These are phyloP conservation scores for Purshia tridentata DNA, from an alignment of 306 rosid genomes.

Conservation along the genomic window DNA sequence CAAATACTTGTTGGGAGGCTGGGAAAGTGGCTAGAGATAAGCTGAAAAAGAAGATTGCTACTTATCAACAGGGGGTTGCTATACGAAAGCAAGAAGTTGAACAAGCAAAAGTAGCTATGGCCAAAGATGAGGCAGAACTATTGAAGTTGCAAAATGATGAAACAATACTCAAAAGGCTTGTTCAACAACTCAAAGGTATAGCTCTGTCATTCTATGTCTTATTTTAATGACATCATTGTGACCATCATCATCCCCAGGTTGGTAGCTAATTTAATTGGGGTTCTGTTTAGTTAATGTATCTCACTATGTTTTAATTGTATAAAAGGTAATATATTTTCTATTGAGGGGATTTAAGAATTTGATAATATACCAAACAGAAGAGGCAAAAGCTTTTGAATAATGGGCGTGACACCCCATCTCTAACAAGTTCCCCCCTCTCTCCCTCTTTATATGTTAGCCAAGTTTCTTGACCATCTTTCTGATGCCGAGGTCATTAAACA, in stretches of 20 bases:
- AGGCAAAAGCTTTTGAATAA: not conserved
- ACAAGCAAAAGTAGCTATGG: slow-evolving; percentile 56
- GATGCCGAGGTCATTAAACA: not conserved
- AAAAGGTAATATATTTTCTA: not conserved
- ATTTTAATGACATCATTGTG: not conserved
- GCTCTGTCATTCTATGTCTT: slow-evolving; percentile 13
- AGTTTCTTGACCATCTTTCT: not conserved
- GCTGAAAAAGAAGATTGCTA: slow-evolving; percentile 67
- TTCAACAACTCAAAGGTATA: slow-evolving; percentile 80
- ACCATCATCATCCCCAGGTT: not conserved
- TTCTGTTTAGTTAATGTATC: not conserved
- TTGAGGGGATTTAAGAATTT: not conserved
- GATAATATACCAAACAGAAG: not conserved
- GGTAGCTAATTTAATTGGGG: not conserved
- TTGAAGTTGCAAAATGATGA: slow-evolving; percentile 69
- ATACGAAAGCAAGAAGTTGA: slow-evolving; percentile 66
- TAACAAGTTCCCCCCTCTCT: no score
- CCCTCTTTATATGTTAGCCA: not conserved
- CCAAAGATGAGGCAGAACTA: slow-evolving; percentile 69
- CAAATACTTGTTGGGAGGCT: slow-evolving; percentile 97
- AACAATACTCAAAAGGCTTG: slow-evolving; percentile 67
- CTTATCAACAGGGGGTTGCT: slow-evolving; percentile 70
- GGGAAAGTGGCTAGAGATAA: slow-evolving; percentile 86
- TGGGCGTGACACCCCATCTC: not conserved
- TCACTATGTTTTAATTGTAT: not conserved